Conservation (phyloP, 177 flowering plant species). For the Telopea speciosissima region DNA sequence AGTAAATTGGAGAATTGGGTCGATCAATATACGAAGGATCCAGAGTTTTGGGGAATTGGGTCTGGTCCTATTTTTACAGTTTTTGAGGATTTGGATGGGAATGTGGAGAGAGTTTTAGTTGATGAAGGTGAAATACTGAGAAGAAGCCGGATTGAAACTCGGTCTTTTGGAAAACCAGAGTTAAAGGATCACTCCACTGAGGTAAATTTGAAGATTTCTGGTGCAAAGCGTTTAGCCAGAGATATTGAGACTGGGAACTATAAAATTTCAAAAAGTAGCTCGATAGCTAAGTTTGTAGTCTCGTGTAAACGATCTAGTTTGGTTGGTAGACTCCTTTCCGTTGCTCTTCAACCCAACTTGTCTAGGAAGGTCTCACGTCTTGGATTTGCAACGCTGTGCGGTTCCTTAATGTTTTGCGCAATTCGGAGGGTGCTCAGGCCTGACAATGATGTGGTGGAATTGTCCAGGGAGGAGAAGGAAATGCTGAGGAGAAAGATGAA, state of each 20-base stretch:
- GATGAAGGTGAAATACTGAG: conserved; percentile 63
- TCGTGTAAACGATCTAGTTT: conserved; percentile 28
- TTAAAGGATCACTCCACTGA: conserved; percentile 26
- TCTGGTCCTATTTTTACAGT: conserved; percentile 61
- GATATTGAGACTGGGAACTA: conserved; percentile 54
- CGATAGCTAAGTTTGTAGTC: conserved; percentile 58
- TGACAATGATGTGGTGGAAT: conserved; percentile 24
- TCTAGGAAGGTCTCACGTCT: conserved; percentile 29
- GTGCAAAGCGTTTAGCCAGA: conserved; percentile 52
- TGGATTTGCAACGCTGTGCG: conserved; percentile 43
- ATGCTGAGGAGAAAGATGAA: conserved; percentile 75
- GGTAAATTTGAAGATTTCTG: conserved; percentile 37
- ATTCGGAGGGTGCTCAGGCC: conserved; percentile 32
- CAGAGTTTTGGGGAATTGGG: conserved; percentile 73
- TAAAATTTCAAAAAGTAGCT: conserved; percentile 51
- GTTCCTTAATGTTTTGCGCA: conserved; percentile 40
- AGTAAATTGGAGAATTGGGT: conserved; percentile 63
- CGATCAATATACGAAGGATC: conserved; percentile 58
- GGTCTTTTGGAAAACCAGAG: conserved; percentile 2
- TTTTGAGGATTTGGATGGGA: conserved; percentile 49
- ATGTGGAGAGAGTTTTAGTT: conserved; percentile 46
- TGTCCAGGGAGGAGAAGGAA: conserved; percentile 56
- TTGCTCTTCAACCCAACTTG: conserved; percentile 17
- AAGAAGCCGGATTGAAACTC: conserved; percentile 28
- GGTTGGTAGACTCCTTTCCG: conserved; percentile 21